Conservation (phyloP, 169 alveolate species). For the Plasmodium sp. region DNA sequence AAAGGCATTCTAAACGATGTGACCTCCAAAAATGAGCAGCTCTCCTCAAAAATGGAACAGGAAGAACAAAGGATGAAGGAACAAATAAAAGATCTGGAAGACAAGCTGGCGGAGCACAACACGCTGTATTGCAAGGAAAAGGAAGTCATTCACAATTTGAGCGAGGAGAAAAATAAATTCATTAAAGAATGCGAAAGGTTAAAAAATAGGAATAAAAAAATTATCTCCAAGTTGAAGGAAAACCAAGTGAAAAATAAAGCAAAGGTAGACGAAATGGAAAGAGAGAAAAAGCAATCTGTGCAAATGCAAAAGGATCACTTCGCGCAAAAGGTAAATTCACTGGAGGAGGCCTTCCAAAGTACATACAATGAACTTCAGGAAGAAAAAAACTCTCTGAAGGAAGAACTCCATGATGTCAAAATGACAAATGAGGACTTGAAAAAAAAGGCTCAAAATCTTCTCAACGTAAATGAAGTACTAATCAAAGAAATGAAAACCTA, state of each 20-base stretch:
- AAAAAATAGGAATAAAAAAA: slow-evolving; percentile 61
- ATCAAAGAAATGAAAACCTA: slow-evolving; percentile 55
- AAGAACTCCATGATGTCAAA: slow-evolving; percentile 26
- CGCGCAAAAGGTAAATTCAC: slow-evolving; percentile 25
- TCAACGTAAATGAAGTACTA: slow-evolving; percentile 41
- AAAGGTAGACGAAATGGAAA: slow-evolving; percentile 6
- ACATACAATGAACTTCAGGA: slow-evolving; percentile 43
- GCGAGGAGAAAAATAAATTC: slow-evolving; percentile 36
- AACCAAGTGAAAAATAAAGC: neutral
- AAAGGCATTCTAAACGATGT: neutral
- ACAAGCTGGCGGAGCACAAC: slow-evolving; percentile 6
- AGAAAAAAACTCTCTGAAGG: slow-evolving; percentile 22
- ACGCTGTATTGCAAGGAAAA: slow-evolving; percentile 33
- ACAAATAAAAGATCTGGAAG: slow-evolving; percentile 8
- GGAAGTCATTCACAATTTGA: slow-evolving; percentile 43
- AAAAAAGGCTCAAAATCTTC: slow-evolving; percentile 49
- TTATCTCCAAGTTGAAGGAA: slow-evolving; percentile 41
- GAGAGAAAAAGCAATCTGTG: slow-evolving; percentile 25
- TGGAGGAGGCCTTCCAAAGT: slow-evolving; percentile 46
- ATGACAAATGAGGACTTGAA: slow-evolving; percentile 43
- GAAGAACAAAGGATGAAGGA: slow-evolving; percentile 1
- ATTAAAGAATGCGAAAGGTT: slow-evolving; percentile 52
- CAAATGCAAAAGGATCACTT: slow-evolving; percentile 31
- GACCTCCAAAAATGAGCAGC: neutral
- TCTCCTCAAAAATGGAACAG: neutral